A percentile compares a stretch with the other conserved stretches of the same genome.
Conservation (phyloP, 2,329 filamentous ascomycete species). For the Colletotrichum costaricense region DNA sequence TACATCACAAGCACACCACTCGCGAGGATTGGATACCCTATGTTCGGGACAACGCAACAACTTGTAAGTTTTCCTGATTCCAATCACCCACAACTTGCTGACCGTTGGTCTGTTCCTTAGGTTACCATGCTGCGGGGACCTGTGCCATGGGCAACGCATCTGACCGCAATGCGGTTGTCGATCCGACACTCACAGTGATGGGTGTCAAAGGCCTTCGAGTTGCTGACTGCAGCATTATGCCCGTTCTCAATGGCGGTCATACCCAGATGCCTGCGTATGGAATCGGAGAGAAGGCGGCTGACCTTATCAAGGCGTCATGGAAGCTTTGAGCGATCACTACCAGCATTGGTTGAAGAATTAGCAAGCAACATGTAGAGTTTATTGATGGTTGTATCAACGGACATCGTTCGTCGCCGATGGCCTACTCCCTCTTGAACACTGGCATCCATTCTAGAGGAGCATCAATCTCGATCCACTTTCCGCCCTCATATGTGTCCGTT, state of each 20-base stretch:
- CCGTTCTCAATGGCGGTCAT: conserved; percentile 60
- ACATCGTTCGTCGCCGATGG: no score
- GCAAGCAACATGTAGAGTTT: not conserved
- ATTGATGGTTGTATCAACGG: not conserved
- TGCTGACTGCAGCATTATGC: conserved; percentile 65
- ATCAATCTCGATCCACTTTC: conserved; percentile 32
- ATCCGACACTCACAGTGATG: conserved; percentile 62
- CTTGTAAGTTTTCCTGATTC: conserved; percentile 56
- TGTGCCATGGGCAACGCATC: conserved; percentile 61
- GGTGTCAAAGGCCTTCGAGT: conserved; percentile 66
- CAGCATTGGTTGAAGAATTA: no score
- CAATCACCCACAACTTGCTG: not conserved
- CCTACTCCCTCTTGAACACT: conserved; percentile 28
- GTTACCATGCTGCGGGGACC: conserved; percentile 68
- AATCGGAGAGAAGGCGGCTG: conserved; percentile 63
- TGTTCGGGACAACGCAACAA: conserved; percentile 69
- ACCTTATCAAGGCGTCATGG: conserved; percentile 57
- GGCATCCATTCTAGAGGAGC: conserved; percentile 37
- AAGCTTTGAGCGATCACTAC: not conserved
- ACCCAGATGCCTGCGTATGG: conserved; percentile 70
- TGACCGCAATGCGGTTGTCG: conserved; percentile 62
- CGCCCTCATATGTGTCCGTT: conserved; percentile 9
- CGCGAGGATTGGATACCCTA: conserved; percentile 69
- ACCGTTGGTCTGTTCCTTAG: conserved; percentile 40
- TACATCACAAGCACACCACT: conserved; percentile 63